These are phyloP conservation scores for Globisporangium ultimum DNA, from an alignment of 352 stramenopile species.

Conservation along the genomic window DNA sequence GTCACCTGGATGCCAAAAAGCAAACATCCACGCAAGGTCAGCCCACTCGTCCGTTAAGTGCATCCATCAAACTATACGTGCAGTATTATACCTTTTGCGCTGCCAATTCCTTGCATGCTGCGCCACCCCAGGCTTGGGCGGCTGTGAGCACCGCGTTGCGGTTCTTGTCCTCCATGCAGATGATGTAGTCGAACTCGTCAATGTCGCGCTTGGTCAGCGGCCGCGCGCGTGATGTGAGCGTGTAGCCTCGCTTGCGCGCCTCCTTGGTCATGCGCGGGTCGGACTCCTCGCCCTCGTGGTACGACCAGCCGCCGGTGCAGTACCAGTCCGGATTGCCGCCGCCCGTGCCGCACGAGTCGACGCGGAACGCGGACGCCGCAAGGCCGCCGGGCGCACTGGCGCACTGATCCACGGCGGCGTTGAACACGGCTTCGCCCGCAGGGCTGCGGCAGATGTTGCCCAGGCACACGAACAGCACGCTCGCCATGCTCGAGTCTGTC, in stretches of 20 bases:
- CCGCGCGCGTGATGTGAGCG: constrained; percentile 74
- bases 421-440: constrained; percentile 80
- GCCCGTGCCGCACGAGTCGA: constrained; percentile 87
- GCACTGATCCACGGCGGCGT: constrained; percentile 55
- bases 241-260: constrained; percentile 78
- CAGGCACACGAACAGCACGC: constrained; percentile 88
- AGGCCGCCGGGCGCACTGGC: constrained; percentile 14
- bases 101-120: constrained; percentile 38
- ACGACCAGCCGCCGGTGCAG: constrained; percentile 71
- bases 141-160: constrained; percentile 76
- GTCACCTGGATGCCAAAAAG: constrained; percentile 36
- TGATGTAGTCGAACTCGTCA: constrained; percentile 84
- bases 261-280: constrained; percentile 85
- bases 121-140: constrained; percentile 77
- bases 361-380: constrained; percentile 33
- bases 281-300: constrained; percentile 81
- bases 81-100: constrained; percentile 40
- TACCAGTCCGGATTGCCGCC: constrained; percentile 83
- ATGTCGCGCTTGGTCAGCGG: constrained; percentile 72
- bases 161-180: constrained; percentile 90
- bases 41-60: background rate
- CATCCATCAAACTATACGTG: background rate
- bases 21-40: constrained; percentile 4
- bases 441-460: constrained; percentile 89
- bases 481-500: constrained; percentile 34